These are phyloP conservation scores for Beauveria caledonica DNA, from an alignment of 2,329 filamentous ascomycete genomes.

Conservation along the genomic window DNA sequence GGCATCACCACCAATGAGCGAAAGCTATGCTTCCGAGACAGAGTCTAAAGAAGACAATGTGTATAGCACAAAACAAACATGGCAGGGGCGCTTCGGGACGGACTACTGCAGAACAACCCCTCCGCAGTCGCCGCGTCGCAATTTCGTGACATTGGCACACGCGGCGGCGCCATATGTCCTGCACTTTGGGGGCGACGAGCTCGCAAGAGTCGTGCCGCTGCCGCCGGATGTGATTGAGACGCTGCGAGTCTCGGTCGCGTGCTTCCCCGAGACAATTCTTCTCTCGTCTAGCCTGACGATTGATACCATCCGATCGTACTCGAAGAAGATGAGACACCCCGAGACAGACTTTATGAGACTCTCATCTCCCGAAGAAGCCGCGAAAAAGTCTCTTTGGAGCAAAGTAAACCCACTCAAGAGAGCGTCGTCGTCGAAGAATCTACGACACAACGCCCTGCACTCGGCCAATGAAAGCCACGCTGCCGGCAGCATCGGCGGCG, in stretches of 20 bases:
- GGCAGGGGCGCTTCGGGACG: conserved; percentile 13
- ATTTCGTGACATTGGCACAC: conserved; percentile 29
- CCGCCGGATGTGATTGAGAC: conserved; percentile 47
- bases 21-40: conserved; percentile 4
- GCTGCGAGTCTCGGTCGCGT: conserved; percentile 43
- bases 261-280: conserved; percentile 53
- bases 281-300: conserved; percentile 46
- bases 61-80: neutral
- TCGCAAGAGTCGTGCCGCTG: conserved; percentile 36
- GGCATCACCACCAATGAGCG: conserved; percentile 11
- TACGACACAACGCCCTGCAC: neutral
- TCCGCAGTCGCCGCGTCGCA: conserved; percentile 27
- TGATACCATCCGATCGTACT: conserved; percentile 49
- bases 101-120: conserved; percentile 25
- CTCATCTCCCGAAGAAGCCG: conserved; percentile 7
- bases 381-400: conserved; percentile 27
- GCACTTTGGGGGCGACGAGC: conserved; percentile 25
- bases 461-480: conserved; percentile 7
- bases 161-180: conserved; percentile 22
- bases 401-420: conserved; percentile 26
- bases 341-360: conserved; percentile 18
- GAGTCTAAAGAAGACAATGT: conserved; percentile 11
- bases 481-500: conserved; percentile 8
- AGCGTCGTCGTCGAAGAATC: conserved; percentile 13
- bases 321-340: conserved; percentile 43